A percentile compares a stretch with the other conserved stretches of the same genome.
phyloP scores from a whole-genome alignment of 2,329 filamentous ascomycete genomes.

The Pyricularia pennisetigena region DNA sequence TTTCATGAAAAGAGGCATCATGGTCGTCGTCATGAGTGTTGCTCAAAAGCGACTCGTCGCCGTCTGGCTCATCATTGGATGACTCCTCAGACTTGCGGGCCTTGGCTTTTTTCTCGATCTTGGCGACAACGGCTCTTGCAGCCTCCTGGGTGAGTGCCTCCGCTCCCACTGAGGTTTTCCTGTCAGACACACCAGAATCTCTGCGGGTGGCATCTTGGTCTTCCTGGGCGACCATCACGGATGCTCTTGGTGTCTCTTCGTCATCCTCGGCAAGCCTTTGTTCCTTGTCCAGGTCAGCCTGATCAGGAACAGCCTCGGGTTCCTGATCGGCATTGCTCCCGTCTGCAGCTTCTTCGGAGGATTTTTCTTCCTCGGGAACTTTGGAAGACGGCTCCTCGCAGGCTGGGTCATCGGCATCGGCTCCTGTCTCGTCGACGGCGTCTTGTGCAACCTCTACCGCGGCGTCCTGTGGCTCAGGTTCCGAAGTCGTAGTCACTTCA shows the following conservation, averaged over 20 bases:
- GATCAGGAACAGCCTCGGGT: background rate
- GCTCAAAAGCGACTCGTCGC: slow-evolving; percentile 7
- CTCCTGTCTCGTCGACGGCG: background rate
- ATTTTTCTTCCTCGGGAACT: background rate
- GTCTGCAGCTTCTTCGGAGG: background rate
- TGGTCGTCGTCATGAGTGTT: slow-evolving; percentile 4
- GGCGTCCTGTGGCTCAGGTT: background rate
- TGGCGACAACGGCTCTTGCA: slow-evolving; percentile 38
- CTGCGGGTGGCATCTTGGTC: slow-evolving; percentile 8
- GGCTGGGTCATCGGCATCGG: background rate
- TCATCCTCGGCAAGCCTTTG: slow-evolving; percentile 4
- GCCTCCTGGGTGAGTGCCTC: slow-evolving; percentile 44
- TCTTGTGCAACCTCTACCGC: background rate
- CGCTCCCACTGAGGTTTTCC: slow-evolving; percentile 32
- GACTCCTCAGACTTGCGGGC: background rate
- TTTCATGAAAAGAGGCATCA: slow-evolving; percentile 5
- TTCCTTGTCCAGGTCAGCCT: background rate
- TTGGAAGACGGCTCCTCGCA: background rate
- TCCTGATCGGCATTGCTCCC: background rate
- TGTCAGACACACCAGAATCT: slow-evolving; percentile 14
- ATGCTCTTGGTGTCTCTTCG: slow-evolving; percentile 4
- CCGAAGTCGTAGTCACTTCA: background rate
- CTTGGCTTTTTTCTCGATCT: slow-evolving; percentile 28
- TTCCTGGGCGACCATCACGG: slow-evolving; percentile 5
- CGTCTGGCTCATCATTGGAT: slow-evolving; percentile 4